Base-by-base conservation (phyloP, 2,329 filamentous ascomycete species). In the Phoma herbarum region DNA sequence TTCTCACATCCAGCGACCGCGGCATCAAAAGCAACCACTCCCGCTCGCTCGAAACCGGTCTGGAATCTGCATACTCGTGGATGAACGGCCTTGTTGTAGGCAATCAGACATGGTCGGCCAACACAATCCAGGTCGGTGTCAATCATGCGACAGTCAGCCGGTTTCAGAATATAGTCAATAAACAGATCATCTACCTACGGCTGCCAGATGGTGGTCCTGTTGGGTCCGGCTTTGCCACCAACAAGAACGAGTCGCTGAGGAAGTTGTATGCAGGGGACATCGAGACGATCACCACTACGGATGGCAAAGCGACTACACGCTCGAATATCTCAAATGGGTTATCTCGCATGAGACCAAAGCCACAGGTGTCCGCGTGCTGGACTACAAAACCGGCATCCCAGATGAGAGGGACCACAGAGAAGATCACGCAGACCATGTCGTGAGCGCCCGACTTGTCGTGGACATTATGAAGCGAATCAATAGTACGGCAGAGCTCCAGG, bases 111-210 rank as follows among this genome's bases (percentile, higher is more conserved):
- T 61, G 59, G 59, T 48, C 58, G 14, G 48, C 59, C 14, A 52
- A 56, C 3, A 56, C 48, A 1, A 45, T 67, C 5, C 46, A 47
- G 20, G 28, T 71, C 29, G 53, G 57, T 14, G 46, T 51, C 4
- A 46, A 60, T 16, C 25, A 45, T 2, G 41, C 73, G 25, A 45
- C 51, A 5, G 28, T 65, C 6, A 66, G 65, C 16, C 55, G 51
- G 12, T 57, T 63, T 8, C 56, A 52, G 3, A 57, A 50, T 2
- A 50, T 57, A 11, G 52, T 61, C 11, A 66, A 67, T 11, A 47
- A 71, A 14, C 68, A 72, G 42, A 67, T 72, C 20, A 14, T 72
- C 10, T 74, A 70, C 43, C 57, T 75, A 31, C 64, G 69, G 11
- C 59, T 75, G 11, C 70, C 72, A 11, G 64, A 68, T 47, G 65